Evolutionary conservation across 1,284 basidiomycete species (phyloP).

Genomic region (Cryptococcus maquisensis): DNA sequence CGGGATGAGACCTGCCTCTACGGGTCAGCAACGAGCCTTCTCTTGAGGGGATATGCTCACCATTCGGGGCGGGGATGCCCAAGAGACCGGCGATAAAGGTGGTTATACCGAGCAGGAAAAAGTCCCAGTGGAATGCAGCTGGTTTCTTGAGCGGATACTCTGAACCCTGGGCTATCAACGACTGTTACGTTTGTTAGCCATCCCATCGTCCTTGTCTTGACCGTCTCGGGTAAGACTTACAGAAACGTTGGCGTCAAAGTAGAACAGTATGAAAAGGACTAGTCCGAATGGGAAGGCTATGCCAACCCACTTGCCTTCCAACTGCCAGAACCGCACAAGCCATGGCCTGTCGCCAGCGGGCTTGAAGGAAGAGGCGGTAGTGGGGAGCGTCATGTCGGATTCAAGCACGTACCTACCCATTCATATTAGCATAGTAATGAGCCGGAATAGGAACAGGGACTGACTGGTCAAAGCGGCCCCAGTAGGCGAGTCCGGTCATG

Average conservation of each 20-base stretch:
- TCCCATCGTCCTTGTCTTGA: not conserved
- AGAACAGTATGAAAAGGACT: conserved; percentile 52
- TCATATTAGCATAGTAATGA: not conserved
- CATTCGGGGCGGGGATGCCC: conserved; percentile 89
- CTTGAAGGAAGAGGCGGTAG: conserved; percentile 60
- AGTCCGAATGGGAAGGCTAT: conserved; percentile 57
- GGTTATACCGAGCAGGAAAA: conserved; percentile 76
- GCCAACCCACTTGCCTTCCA: conserved; percentile 84
- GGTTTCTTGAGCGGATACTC: conserved; percentile 87
- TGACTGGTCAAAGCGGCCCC: conserved; percentile 65
- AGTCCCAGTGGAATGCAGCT: conserved; percentile 85
- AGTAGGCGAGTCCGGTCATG: conserved; percentile 71
- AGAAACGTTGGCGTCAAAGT: conserved; percentile 51
- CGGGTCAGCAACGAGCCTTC: too few relatives aligned
- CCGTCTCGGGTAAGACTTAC: conserved; percentile 20
- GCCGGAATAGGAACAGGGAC: conserved; percentile 1
- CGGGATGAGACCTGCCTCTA: conserved; percentile 62
- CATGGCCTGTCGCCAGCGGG: conserved; percentile 72
- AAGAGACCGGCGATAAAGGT: conserved; percentile 88
- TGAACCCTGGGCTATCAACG: conserved; percentile 86
- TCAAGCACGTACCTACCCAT: conserved; percentile 48
- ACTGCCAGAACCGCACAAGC: conserved; percentile 88
- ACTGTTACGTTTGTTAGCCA: conserved; percentile 51
- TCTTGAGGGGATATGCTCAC: too few relatives aligned
- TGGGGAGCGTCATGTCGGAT: conserved; percentile 64